Evolutionary conservation across 805 yeast genomes (phyloP).

Genomic region (Debaryomyces hansenii): DNA sequence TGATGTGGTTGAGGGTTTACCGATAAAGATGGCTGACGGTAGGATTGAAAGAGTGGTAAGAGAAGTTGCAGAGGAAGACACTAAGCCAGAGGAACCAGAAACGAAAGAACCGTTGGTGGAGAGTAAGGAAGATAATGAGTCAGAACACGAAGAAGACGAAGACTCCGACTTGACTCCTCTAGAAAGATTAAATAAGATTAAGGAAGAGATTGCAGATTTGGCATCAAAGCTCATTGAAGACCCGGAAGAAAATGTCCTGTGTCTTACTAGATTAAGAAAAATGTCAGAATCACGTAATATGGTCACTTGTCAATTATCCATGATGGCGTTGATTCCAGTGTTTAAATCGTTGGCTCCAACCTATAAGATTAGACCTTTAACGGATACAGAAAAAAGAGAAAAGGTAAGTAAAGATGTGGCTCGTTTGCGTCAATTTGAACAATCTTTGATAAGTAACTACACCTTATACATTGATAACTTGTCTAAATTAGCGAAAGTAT

Average conservation of each 20-base stretch:
- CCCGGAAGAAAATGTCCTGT: constrained; percentile 79
- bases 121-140: constrained; percentile 21
- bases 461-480: constrained; percentile 63
- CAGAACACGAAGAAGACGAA: constrained; percentile 35
- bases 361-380: constrained; percentile 78
- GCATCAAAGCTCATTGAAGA: constrained; percentile 80
- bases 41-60: constrained; percentile 64
- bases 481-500: constrained; percentile 39
- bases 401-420: constrained; percentile 83
- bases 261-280: constrained; percentile 63
- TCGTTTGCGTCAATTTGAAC: constrained; percentile 76
- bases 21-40: constrained; percentile 75
- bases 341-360: constrained; percentile 87
- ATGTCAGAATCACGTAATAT: constrained; percentile 69
- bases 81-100: constrained; percentile 12
- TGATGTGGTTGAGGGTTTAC: constrained; percentile 66
- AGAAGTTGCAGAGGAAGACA: constrained; percentile 19
- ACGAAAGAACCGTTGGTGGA: constrained; percentile 9
- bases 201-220: constrained; percentile 80
- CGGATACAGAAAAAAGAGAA: constrained; percentile 78
- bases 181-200: constrained; percentile 58
- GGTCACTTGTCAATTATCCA: constrained; percentile 66
- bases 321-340: constrained; percentile 78
- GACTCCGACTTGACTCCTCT: constrained; percentile 50
- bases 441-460: constrained; percentile 68